Evolutionary conservation across 176 grass and related monocot genomes (phyloP).

Genomic region (Rhynchospora breviuscula): DNA sequence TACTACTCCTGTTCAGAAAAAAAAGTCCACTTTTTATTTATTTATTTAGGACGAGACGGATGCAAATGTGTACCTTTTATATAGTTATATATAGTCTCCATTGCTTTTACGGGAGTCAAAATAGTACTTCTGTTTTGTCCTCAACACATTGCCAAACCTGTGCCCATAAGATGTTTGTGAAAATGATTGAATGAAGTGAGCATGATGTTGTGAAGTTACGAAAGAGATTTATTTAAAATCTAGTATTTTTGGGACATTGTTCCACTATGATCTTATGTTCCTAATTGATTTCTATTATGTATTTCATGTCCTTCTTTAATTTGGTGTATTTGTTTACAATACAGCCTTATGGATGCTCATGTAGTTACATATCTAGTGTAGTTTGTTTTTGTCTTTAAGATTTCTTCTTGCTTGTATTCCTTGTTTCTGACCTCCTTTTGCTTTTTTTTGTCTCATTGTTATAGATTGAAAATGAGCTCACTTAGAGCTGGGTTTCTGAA

Average conservation of each 20-base stretch:
- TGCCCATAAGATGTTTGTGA: neutral
- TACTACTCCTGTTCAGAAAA: too few relatives aligned
- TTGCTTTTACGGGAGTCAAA: neutral
- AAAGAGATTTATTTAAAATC: neutral
- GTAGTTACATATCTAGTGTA: neutral
- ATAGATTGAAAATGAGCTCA: conserved; percentile 46
- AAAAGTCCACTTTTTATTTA: neutral
- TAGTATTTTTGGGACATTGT: neutral
- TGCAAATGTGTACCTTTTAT: neutral
- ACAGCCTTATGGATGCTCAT: neutral
- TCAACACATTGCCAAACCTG: neutral
- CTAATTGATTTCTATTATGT: neutral
- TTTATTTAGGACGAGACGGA: neutral
- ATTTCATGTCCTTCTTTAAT: neutral
- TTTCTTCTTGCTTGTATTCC: conserved; percentile 16
- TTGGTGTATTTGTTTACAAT: neutral
- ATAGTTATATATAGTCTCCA: too few relatives aligned
- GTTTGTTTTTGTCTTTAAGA: conserved; percentile 6
- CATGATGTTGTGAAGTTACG: neutral
- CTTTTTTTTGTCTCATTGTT: neutral
- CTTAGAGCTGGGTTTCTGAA: conserved; percentile 38
- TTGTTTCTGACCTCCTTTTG: conserved; percentile 3
- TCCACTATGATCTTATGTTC: neutral
- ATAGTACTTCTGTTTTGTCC: neutral
- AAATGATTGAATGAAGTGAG: neutral